A percentile compares a stretch with the other conserved stretches of the same genome.
Evolutionary conservation across 2,329 filamentous ascomycete species (phyloP).

Genomic region (Hyphodiscus sp.): DNA sequence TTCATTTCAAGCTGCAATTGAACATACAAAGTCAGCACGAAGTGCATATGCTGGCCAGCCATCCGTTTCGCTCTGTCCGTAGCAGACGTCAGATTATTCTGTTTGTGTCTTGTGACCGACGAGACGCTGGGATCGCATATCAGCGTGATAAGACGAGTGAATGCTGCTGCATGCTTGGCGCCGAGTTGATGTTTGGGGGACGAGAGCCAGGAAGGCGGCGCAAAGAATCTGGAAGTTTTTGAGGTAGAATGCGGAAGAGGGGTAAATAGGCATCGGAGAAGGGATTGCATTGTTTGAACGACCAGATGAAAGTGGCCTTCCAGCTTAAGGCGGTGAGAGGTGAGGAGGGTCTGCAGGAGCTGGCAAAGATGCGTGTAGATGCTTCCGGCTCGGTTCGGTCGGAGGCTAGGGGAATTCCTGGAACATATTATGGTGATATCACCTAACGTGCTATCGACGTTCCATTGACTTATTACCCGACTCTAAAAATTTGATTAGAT

Average conservation of each 20-base stretch:
- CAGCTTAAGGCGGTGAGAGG: conserved; percentile 53
- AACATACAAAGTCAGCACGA: conserved; percentile 52
- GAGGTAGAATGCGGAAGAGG: conserved; percentile 29
- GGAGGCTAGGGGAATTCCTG: conserved; percentile 19
- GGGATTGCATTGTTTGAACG: conserved; percentile 45
- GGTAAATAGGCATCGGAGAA: conserved; percentile 47
- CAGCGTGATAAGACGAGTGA: conserved; percentile 49
- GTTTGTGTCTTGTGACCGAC: conserved; percentile 40
- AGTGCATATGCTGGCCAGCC: conserved; percentile 56
- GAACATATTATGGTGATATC: conserved; percentile 29
- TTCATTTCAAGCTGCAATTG: conserved; percentile 52
- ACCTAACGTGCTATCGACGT: conserved; percentile 29
- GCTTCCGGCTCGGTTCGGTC: conserved; percentile 13
- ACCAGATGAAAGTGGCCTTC: conserved; percentile 57
- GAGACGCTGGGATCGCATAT: conserved; percentile 53
- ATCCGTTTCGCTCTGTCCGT: conserved; percentile 55
- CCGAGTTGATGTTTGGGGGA: conserved; percentile 24
- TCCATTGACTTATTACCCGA: conserved; percentile 28
- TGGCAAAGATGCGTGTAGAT: conserved; percentile 36
- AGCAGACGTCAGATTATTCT: conserved; percentile 48
- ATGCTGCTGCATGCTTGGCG: conserved; percentile 42
- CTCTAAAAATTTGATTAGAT: conserved; percentile 13
- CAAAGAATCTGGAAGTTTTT: conserved; percentile 18
- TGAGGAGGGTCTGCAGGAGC: conserved; percentile 50
- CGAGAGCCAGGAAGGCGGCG: conserved; percentile 32